These are phyloP conservation scores for Verticillium nonalfalfae DNA, from an alignment of 2,329 filamentous ascomycete species.

Conservation along the genomic window DNA sequence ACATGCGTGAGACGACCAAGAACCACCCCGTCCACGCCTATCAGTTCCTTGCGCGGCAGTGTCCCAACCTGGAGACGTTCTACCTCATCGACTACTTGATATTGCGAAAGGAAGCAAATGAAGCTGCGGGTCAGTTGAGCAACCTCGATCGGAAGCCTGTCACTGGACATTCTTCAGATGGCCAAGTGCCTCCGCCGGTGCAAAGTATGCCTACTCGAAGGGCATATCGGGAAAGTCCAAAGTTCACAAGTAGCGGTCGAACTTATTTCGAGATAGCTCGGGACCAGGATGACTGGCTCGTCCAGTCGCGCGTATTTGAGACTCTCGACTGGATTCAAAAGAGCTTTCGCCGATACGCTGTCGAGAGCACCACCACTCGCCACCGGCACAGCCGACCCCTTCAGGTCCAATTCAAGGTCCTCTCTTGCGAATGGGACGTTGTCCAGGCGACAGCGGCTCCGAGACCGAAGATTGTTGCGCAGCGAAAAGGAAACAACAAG, in stretches of 20 bases:
- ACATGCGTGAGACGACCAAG: slow-evolving; percentile 17
- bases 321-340: slow-evolving; percentile 30
- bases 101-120: slow-evolving; percentile 18
- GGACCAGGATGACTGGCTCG: slow-evolving; percentile 23
- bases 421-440: slow-evolving; percentile 32
- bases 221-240: background rate
- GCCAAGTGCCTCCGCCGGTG: too few species aligned
- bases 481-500: slow-evolving; percentile 1
- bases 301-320: slow-evolving; percentile 26
- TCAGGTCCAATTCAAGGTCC: slow-evolving; percentile 31
- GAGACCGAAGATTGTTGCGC: background rate
- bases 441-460: background rate
- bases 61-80: slow-evolving; percentile 34
- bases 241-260: slow-evolving; percentile 19
- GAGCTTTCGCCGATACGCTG: slow-evolving; percentile 29
- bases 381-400: slow-evolving; percentile 21
- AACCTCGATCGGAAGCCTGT: background rate
- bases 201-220: too few species aligned
- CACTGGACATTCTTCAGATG: background rate
- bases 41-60: slow-evolving; percentile 33
- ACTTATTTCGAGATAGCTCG: slow-evolving; percentile 22
- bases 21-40: slow-evolving; percentile 33
- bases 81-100: slow-evolving; percentile 38
- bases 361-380: slow-evolving; percentile 21
- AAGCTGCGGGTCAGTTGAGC: background rate